Conservation (phyloP, 306 rosid species). For the Mucuna pruriens region DNA sequence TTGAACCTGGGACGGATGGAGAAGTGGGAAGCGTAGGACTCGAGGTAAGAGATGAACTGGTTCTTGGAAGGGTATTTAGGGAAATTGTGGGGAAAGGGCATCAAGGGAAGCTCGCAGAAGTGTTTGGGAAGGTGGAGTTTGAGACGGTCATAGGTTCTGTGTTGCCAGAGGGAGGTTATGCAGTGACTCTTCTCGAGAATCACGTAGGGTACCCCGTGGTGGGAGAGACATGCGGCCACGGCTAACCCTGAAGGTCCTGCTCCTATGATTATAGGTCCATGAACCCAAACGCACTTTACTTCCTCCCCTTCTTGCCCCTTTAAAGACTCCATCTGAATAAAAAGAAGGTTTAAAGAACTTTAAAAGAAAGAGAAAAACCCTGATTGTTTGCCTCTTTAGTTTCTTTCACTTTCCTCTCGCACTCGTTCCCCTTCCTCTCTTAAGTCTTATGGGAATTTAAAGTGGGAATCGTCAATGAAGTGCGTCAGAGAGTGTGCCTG, state of each 20-base stretch:
- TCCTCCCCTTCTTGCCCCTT: constrained; percentile 42
- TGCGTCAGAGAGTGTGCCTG: background rate
- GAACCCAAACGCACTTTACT: constrained; percentile 47
- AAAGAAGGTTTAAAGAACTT: background rate
- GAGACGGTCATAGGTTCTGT: constrained; percentile 75
- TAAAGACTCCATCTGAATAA: constrained; percentile 54
- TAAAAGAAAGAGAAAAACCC: background rate
- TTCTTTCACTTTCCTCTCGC: background rate
- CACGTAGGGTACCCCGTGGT: constrained; percentile 53
- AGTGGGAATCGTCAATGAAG: constrained; percentile 13
- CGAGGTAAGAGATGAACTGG: constrained; percentile 78
- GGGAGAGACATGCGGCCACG: constrained; percentile 70
- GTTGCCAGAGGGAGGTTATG: constrained; percentile 77
- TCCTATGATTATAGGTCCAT: constrained; percentile 62
- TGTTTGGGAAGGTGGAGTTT: constrained; percentile 83
- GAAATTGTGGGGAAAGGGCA: constrained; percentile 62
- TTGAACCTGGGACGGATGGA: constrained; percentile 66
- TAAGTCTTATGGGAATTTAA: too few relatives aligned
- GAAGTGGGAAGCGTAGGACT: constrained; percentile 69
- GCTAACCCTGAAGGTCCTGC: constrained; percentile 66
- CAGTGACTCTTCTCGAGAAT: constrained; percentile 67
- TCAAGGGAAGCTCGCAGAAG: constrained; percentile 71
- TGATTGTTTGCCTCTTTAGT: background rate
- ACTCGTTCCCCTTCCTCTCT: too few relatives aligned
- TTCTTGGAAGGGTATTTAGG: constrained; percentile 75